These are phyloP conservation scores for Candida silvatica DNA, from an alignment of 805 yeast genomes.

Conservation along the genomic window DNA sequence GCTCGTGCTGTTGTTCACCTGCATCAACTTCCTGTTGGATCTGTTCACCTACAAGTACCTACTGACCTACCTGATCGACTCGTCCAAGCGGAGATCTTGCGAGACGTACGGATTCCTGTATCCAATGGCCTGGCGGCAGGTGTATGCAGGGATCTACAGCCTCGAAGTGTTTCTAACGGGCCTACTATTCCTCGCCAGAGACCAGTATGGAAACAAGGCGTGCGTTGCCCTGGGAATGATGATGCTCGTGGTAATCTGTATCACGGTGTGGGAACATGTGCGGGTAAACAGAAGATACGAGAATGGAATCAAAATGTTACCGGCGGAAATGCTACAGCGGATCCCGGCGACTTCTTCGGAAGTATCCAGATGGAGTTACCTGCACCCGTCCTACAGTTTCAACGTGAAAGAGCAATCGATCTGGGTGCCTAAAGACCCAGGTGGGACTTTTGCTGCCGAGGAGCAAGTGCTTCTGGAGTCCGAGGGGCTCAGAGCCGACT, in stretches of 20 bases:
- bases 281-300: constrained; percentile 37
- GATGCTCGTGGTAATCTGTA: constrained; percentile 41
- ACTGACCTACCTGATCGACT: constrained; percentile 47
- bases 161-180: constrained; percentile 75
- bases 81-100: constrained; percentile 38
- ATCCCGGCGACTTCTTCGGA: too few species aligned
- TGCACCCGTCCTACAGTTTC: constrained; percentile 18
- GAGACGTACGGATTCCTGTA: constrained; percentile 67
- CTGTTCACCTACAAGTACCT: constrained; percentile 66
- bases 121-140: constrained; percentile 65
- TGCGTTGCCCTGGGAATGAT: constrained; percentile 36
- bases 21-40: constrained; percentile 47
- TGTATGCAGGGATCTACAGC: constrained; percentile 77
- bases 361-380: constrained; percentile 5
- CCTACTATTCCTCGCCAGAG: constrained; percentile 53
- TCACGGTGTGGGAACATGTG: constrained; percentile 51
- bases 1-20: constrained; percentile 52
- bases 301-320: constrained; percentile 28
- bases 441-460: too few species aligned
- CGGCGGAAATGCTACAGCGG: too few species aligned
- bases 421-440: constrained; percentile 24
- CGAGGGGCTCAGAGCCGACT: too few species aligned
- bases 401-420: constrained; percentile 11
- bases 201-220: constrained; percentile 37
- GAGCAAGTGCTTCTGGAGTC: too few species aligned